Percentiles rank a stretch among this genome's conserved stretches.
phyloP scores from a whole-genome alignment of 768 basidiomycete genomes.

The Mrakia hoshinonis region DNA sequence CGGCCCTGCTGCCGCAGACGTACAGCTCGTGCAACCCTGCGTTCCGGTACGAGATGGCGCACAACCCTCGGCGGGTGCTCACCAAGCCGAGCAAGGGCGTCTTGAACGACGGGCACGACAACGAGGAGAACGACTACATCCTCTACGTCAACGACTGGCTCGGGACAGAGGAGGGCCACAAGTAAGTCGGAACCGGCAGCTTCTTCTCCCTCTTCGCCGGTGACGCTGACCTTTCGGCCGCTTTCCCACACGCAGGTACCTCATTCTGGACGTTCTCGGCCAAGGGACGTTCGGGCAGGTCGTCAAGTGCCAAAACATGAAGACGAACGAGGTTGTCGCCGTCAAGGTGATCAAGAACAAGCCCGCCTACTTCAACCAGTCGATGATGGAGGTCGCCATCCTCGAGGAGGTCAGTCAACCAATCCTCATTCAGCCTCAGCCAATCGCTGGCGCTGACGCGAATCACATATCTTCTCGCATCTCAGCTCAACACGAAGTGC shows the following conservation, averaged over 20 bases:
- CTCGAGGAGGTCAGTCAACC: conserved; percentile 68
- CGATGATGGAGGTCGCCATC: conserved; percentile 99
- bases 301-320: conserved; percentile 99
- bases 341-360: conserved; percentile 99
- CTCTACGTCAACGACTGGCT: conserved; percentile 98
- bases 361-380: conserved; percentile 98
- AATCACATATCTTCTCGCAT: neutral
- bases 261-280: conserved; percentile 94
- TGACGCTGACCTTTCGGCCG: conserved; percentile 7
- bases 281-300: conserved; percentile 99
- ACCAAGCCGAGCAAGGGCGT: conserved; percentile 95
- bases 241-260: conserved; percentile 52
- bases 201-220: neutral
- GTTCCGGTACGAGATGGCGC: conserved; percentile 88
- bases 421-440: neutral
- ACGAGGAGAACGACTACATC: conserved; percentile 98
- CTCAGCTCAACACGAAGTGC: conserved; percentile 80
- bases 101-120: conserved; percentile 95
- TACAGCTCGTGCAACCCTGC: conserved; percentile 89
- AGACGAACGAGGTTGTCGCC: conserved; percentile 95
- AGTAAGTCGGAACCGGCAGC: conserved; percentile 51
- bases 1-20: conserved; percentile 77
- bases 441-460: neutral
- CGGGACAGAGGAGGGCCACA: conserved; percentile 87
- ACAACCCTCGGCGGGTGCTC: conserved; percentile 90